A percentile compares a stretch with the other conserved stretches of the same genome.
phyloP scores from a whole-genome alignment of 2,329 filamentous ascomycete genomes.

The Bretziella fagacearum region DNA sequence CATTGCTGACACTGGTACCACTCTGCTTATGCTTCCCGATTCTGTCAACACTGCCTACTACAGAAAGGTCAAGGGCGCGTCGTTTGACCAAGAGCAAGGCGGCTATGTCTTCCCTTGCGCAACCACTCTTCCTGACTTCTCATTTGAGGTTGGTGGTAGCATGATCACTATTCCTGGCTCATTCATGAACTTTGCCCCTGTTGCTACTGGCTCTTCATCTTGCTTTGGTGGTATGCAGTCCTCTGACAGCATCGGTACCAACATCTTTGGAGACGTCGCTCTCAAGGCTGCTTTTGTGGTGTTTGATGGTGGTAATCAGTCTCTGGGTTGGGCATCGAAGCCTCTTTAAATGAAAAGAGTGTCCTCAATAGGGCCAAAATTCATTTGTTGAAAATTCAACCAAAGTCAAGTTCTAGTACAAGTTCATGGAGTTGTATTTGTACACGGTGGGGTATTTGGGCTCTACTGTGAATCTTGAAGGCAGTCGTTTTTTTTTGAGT shows the following conservation, averaged over 20 bases:
- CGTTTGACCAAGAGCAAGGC: constrained; percentile 24
- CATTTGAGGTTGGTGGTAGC: constrained; percentile 40
- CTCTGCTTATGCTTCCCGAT: constrained; percentile 42
- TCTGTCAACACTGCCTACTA: constrained; percentile 34
- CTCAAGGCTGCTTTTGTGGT: constrained; percentile 45
- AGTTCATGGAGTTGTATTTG: too few species aligned
- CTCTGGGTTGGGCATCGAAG: constrained; percentile 23
- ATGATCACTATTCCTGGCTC: constrained; percentile 38
- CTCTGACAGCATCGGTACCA: constrained; percentile 25
- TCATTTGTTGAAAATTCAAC: too few species aligned
- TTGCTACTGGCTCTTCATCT: constrained; percentile 29
- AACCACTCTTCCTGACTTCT: constrained; percentile 29
- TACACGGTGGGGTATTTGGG: too few species aligned
- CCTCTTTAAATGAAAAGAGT: neutral
- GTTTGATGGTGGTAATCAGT: constrained; percentile 39
- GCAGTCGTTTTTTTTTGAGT: too few species aligned
- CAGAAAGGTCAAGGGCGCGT: constrained; percentile 27
- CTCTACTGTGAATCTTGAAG: too few species aligned
- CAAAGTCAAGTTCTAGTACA: too few species aligned
- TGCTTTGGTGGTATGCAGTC: constrained; percentile 56
- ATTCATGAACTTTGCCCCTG: constrained; percentile 34
- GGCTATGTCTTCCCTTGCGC: constrained; percentile 33
- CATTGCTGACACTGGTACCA: constrained; percentile 44
- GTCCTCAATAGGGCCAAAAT: too few species aligned
- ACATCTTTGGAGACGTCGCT: constrained; percentile 47